Evolutionary conservation across 2,329 filamentous ascomycete species (phyloP), one percentile per base, ranked within the genome.

Genomic region (Epichloe sylvatica): DNA sequence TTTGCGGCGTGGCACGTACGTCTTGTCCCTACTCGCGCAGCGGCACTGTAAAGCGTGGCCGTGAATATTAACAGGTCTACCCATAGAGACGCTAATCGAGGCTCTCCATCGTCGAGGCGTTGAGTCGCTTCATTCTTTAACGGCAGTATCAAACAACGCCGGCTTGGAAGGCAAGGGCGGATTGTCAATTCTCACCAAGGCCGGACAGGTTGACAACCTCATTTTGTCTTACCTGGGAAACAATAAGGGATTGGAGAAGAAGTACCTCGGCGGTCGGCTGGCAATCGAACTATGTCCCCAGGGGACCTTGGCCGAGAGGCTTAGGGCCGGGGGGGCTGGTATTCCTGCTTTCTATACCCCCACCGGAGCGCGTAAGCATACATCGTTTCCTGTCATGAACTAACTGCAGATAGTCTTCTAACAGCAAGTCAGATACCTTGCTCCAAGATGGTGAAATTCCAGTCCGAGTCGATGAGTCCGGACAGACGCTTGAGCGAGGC

Each of bases 331-430:
- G 1, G 4, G 82, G 4, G 82, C 83, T 23, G 85, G 85, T 8
- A 87, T 90, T 46, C 84, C 85, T 1, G 85, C 85, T 0, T 90
- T 92, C 62, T 92, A 81, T 60, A 90, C 86, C 0, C 81, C 85
- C 0, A 87, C 86, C 0, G 86, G 80, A 50, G 78, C 77, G 37
- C 74, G 78, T 79, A 70, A 60, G 73, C 72, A 17, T n/a, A 11
- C 30, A 30, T 47, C 45, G 15, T 11, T 33, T 8, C 2, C 1
- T 21, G 2, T n/a, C 13, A 9, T 3, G 47, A 43, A 25, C 30
- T 30, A 43, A 25, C 8, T 30, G 30, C 30, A 30, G 3, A 4
- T 30, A 54, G 8, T 19, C 30, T 4, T 30, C 23, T 33, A n/a
- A 34, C 41, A 44, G 5, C 8, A 21, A 13, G 58, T 45, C 61